These are phyloP conservation scores for Capsicum rhomboideum DNA, from an alignment of 257 asterid genomes.

Conservation along the genomic window DNA sequence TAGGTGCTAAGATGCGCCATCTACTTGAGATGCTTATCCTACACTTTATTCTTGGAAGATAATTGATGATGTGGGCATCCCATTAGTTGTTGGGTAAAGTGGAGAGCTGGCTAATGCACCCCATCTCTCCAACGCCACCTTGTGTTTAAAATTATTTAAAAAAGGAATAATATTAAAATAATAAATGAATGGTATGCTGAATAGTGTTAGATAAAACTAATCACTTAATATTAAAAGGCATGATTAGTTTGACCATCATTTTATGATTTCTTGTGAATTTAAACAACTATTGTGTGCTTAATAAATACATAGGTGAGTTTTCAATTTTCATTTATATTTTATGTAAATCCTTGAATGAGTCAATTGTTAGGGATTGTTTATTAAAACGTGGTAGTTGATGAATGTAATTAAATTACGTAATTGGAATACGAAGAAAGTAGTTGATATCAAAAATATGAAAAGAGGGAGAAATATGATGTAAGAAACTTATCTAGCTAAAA, in stretches of 20 bases:
- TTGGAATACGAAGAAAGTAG: background rate
- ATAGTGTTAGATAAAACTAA: background rate
- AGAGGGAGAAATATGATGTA: background rate
- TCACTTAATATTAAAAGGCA: background rate
- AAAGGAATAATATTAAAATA: background rate
- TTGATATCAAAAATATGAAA: background rate
- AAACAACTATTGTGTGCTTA: background rate
- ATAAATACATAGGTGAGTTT: background rate
- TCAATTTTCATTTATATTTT: background rate
- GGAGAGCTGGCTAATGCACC: background rate
- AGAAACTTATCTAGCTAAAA: background rate
- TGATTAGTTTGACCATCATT: constrained; percentile 1
- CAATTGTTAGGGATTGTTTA: background rate
- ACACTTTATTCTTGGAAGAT: constrained; percentile 5
- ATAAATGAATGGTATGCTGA: background rate
- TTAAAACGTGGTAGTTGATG: background rate
- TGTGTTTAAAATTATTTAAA: background rate
- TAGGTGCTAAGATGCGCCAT: background rate
- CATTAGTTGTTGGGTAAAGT: background rate
- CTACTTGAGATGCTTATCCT: constrained; percentile 8
- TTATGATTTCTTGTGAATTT: background rate
- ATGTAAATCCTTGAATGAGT: background rate
- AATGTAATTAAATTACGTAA: background rate
- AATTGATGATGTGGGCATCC: constrained; percentile 9
- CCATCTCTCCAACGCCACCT: background rate